Percentiles rank a stretch among this genome's conserved stretches.
Evolutionary conservation across 75 land plant species (phyloP).

Genomic region (Chamaecyparis obtusa): DNA sequence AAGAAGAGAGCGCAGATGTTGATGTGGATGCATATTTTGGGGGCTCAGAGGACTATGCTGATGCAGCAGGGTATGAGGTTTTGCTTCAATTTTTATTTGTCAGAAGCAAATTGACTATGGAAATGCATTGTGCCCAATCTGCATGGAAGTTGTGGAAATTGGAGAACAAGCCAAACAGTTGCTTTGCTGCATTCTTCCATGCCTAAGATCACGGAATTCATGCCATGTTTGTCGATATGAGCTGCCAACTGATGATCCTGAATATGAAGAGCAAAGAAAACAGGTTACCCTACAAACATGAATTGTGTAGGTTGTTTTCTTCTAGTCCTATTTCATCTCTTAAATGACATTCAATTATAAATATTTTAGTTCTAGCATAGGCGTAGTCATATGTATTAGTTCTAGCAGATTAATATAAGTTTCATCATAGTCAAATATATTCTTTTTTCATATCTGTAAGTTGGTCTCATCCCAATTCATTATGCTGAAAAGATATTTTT

Average conservation of each 20-base stretch:
- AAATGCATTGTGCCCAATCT: conserved; percentile 31
- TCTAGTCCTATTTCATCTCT: background rate
- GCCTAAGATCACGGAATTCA: conserved; percentile 19
- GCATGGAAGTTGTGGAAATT: conserved; percentile 35
- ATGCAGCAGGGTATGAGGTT: conserved; percentile 22
- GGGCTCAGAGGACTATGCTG: conserved; percentile 21
- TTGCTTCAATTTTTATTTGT: conserved; percentile 11
- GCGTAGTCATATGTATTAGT: background rate
- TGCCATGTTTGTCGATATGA: conserved; percentile 28
- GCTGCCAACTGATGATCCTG: conserved; percentile 31
- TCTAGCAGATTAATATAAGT: background rate
- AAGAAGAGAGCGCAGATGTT: conserved; percentile 4
- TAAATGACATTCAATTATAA: background rate
- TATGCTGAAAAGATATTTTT: background rate
- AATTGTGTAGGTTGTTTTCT: background rate
- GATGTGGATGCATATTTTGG: conserved; percentile 12
- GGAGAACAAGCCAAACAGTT: conserved; percentile 24
- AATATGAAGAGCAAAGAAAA: conserved; percentile 30
- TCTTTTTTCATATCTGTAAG: background rate
- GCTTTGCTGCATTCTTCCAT: conserved; percentile 39
- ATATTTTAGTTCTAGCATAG: background rate
- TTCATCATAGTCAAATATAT: background rate
- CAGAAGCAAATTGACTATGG: conserved; percentile 14
- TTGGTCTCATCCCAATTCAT: background rate
- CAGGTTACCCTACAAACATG: background rate